These are phyloP conservation scores for Echites panduratus DNA, from an alignment of 257 asterid genomes.

Conservation along the genomic window DNA sequence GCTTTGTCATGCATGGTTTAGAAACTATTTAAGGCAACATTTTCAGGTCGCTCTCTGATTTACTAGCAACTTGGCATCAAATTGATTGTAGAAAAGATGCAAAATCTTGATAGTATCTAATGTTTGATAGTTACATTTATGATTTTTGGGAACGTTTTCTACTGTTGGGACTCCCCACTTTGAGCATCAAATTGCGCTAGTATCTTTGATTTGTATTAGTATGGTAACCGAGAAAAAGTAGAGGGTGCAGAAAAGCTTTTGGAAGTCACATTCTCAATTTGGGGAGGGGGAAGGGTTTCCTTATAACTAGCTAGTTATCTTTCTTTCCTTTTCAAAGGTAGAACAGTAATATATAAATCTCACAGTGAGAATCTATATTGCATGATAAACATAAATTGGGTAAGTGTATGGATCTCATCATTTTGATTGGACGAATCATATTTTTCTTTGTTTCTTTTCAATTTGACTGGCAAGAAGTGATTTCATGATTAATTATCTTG, in stretches of 20 bases:
- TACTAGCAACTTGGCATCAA: slow-evolving; percentile 5
- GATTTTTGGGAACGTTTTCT: slow-evolving; percentile 1
- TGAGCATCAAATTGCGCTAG: neutral
- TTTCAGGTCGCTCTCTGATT: neutral
- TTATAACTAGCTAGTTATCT: neutral
- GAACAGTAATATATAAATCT: neutral
- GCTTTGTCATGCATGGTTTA: too few relatives aligned
- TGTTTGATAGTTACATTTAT: neutral
- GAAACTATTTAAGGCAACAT: neutral
- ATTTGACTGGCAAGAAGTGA: neutral
- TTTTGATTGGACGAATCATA: slow-evolving; percentile 1
- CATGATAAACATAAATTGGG: too few relatives aligned
- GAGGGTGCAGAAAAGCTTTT: neutral
- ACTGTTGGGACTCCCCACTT: neutral
- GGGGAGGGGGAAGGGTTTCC: neutral
- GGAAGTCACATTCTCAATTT: neutral
- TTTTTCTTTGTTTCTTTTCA: neutral
- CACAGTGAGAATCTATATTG: too few relatives aligned
- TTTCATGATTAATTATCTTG: too few relatives aligned
- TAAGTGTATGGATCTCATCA: neutral
- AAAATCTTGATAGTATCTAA: neutral
- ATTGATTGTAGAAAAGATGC: neutral
- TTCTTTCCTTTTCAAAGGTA: neutral
- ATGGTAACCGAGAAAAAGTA: too few relatives aligned
- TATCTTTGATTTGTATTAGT: neutral